These are phyloP conservation scores for Ophiostoma novo-ulmi DNA, from an alignment of 2,329 filamentous ascomycete species.

Conservation along the genomic window DNA sequence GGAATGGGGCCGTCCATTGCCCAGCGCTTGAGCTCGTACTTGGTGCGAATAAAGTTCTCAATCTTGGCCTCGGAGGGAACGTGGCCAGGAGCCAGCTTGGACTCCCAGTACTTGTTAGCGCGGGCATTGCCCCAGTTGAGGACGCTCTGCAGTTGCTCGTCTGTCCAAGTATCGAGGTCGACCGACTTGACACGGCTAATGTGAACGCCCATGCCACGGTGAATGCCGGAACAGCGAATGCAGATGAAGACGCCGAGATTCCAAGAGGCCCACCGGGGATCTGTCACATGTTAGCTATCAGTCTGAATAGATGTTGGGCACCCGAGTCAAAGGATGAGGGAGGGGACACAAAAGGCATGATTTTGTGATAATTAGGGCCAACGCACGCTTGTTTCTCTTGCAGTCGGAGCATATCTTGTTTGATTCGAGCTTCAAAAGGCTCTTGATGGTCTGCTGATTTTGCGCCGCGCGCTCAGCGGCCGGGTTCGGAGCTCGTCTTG, in stretches of 20 bases:
- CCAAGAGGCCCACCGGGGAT: constrained; percentile 98
- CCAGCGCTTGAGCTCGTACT: constrained; percentile 98
- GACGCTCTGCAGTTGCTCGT: constrained; percentile 92
- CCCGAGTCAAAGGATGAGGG: not conserved
- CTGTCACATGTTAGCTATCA: constrained; percentile 43
- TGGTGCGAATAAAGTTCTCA: constrained; percentile 98
- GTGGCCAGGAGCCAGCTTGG: constrained; percentile 85
- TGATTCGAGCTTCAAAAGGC: constrained; percentile 82
- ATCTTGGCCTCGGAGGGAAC: constrained; percentile 96
- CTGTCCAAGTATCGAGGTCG: constrained; percentile 96
- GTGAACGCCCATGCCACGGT: constrained; percentile 97
- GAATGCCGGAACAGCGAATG: constrained; percentile 97
- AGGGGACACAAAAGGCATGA: not conserved
- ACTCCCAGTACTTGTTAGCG: constrained; percentile 99
- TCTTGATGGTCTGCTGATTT: constrained; percentile 92
- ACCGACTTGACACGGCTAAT: constrained; percentile 98
- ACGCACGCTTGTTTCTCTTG: constrained; percentile 94
- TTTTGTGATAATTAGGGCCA: not conserved
- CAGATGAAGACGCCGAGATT: constrained; percentile 96
- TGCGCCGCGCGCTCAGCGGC: constrained; percentile 83
- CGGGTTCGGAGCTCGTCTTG: constrained; percentile 70
- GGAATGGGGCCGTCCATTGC: constrained; percentile 97
- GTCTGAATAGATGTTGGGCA: not conserved
- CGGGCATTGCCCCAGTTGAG: constrained; percentile 92
- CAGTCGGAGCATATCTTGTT: constrained; percentile 98